Evolutionary conservation across 2,329 filamentous ascomycete species (phyloP).

Genomic region (Penicillium sclerotigenum): DNA sequence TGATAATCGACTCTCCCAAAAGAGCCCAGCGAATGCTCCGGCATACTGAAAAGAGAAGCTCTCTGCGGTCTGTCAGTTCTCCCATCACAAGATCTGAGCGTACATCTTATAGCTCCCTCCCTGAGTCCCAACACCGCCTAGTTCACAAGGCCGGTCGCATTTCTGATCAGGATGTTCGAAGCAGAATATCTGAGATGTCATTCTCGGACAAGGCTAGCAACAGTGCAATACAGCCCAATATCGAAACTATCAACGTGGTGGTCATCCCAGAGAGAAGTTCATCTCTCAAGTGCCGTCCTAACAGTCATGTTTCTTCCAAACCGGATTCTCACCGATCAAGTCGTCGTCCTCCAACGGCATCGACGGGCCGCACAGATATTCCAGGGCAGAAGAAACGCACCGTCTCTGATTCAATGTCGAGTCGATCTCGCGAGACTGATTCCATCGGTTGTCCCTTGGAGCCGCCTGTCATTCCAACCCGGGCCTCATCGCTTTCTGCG

Average conservation of each 20-base stretch:
- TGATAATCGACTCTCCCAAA: conserved; percentile 52
- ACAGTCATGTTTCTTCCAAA: conserved; percentile 38
- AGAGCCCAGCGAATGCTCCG: conserved; percentile 48
- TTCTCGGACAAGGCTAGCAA: conserved; percentile 33
- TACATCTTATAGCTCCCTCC: conserved; percentile 44
- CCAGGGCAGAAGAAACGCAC: conserved; percentile 36
- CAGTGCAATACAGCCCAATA: conserved; percentile 28
- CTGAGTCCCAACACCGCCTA: conserved; percentile 47
- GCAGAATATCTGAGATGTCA: conserved; percentile 43
- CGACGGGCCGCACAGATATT: conserved; percentile 33
- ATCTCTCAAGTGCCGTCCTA: conserved; percentile 41
- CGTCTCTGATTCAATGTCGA: conserved; percentile 41
- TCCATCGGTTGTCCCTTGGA: conserved; percentile 28
- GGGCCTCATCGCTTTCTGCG: conserved; percentile 47
- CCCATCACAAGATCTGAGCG: conserved; percentile 45
- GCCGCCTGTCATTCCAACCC: conserved; percentile 38
- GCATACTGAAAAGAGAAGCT: conserved; percentile 54
- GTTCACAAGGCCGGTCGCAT: conserved; percentile 52
- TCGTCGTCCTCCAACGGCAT: conserved; percentile 36
- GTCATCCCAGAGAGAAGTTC: conserved; percentile 49
- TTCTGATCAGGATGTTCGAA: conserved; percentile 46
- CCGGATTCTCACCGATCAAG: conserved; percentile 40
- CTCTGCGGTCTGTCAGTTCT: conserved; percentile 49
- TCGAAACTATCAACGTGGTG: conserved; percentile 47
- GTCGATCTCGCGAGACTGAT: conserved; percentile 24